phyloP scores from a whole-genome alignment of 139 green algal species.

The Ettlia oleoabundans region DNA sequence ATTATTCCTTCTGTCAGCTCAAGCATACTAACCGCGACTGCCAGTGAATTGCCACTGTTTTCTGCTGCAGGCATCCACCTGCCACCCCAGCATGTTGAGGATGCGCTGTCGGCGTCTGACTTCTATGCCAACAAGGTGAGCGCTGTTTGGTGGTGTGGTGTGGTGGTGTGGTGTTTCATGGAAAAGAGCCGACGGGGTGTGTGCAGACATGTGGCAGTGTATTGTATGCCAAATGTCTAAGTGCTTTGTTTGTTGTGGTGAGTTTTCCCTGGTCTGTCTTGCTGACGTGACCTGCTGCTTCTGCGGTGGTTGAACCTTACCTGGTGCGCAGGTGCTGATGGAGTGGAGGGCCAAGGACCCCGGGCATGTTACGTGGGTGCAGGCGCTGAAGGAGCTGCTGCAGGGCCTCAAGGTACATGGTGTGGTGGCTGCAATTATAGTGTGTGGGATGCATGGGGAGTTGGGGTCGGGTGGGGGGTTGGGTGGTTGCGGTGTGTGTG shows the following conservation, averaged over 20 bases:
- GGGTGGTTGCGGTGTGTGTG: not conserved
- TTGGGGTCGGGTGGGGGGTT: not conserved
- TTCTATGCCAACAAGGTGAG: constrained; percentile 92
- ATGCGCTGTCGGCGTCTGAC: constrained; percentile 82
- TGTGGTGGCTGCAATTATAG: not conserved
- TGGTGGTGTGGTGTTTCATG: not conserved
- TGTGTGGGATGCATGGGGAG: not conserved
- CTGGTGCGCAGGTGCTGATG: constrained; percentile 77
- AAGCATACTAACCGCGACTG: too few species aligned
- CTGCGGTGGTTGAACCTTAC: too few species aligned
- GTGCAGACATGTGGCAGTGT: too few species aligned
- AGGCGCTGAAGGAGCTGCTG: constrained; percentile 77
- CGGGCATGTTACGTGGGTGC: constrained; percentile 75
- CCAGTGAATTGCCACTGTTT: too few species aligned
- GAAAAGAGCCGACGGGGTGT: too few species aligned
- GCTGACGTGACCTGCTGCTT: too few species aligned
- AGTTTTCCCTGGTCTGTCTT: too few species aligned
- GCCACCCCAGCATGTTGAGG: constrained; percentile 79
- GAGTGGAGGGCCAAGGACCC: constrained; percentile 66
- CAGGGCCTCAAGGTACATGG: constrained; percentile 38
- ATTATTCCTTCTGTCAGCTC: too few species aligned
- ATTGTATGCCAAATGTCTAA: too few species aligned
- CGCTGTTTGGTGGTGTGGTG: not conserved
- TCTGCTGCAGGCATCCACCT: constrained; percentile 67
- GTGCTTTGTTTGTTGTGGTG: too few species aligned